phyloP scores from a whole-genome alignment of 2,329 filamentous ascomycete genomes.

The Aspergillus jensenii region DNA sequence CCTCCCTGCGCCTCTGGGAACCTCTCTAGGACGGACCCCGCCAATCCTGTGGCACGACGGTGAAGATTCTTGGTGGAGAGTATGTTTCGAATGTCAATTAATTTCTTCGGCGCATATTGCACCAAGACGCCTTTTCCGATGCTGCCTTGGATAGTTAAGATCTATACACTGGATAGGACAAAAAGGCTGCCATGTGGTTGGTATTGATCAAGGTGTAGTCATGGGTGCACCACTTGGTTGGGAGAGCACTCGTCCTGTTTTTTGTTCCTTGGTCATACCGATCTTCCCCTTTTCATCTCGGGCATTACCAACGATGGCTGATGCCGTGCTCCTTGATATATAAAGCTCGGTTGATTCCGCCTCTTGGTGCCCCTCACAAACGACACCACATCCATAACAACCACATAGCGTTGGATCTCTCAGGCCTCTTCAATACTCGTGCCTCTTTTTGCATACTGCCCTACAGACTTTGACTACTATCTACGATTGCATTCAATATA shows the following conservation, averaged over 20 bases:
- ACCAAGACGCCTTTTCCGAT: neutral
- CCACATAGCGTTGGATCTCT: neutral
- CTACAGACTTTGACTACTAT: neutral
- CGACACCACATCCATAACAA: neutral
- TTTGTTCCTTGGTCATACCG: neutral
- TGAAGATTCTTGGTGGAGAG: neutral
- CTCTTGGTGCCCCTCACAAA: neutral
- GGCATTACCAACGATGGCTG: neutral
- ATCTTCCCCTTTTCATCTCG: neutral
- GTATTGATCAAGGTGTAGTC: neutral
- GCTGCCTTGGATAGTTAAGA: neutral
- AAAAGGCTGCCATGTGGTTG: neutral
- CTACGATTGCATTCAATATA: neutral
- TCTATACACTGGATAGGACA: neutral
- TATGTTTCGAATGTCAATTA: slow-evolving; percentile 1
- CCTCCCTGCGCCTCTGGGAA: slow-evolving; percentile 1
- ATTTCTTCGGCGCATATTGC: neutral
- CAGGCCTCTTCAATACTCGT: neutral
- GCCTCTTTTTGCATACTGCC: neutral
- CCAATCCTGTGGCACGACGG: slow-evolving; percentile 1
- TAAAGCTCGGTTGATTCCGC: neutral
- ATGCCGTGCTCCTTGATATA: neutral
- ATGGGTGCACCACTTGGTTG: neutral
- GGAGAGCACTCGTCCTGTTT: neutral
- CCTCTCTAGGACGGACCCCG: neutral